These are phyloP conservation scores for Dalbergia oliveri DNA, from an alignment of 306 rosid genomes.

Conservation along the genomic window DNA sequence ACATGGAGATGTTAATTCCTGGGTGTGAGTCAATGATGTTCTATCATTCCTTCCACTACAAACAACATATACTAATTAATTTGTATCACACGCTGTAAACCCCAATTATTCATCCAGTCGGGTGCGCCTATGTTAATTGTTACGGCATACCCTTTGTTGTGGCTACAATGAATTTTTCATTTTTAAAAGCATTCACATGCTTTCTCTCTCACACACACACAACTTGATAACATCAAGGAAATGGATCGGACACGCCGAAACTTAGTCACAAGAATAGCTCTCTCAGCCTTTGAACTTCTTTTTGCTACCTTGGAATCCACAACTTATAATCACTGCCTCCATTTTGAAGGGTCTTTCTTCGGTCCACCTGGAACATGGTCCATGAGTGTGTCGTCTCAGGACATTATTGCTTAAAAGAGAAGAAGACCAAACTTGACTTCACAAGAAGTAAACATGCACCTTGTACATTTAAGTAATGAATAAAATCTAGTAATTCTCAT, in stretches of 20 bases:
- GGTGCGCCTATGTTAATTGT: slow-evolving; percentile 4
- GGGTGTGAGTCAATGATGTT: slow-evolving; percentile 34
- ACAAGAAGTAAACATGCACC: slow-evolving; percentile 27
- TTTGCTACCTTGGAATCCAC: slow-evolving; percentile 48
- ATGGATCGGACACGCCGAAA: slow-evolving; percentile 18
- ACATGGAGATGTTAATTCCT: slow-evolving; percentile 50
- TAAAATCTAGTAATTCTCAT: slow-evolving; percentile 18
- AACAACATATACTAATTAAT: slow-evolving; percentile 41
- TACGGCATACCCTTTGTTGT: background rate
- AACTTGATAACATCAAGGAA: background rate
- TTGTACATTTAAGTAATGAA: slow-evolving; percentile 20
- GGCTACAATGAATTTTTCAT: background rate
- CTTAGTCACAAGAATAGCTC: slow-evolving; percentile 25
- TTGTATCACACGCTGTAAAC: background rate
- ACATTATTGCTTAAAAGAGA: slow-evolving; percentile 58
- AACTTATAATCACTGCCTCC: slow-evolving; percentile 45
- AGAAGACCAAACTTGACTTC: slow-evolving; percentile 53
- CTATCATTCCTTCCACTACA: slow-evolving; percentile 51
- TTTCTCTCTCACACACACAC: slow-evolving; percentile 12
- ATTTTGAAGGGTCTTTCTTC: slow-evolving; percentile 29
- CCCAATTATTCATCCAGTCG: slow-evolving; percentile 37
- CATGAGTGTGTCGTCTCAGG: slow-evolving; percentile 59
- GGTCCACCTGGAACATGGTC: slow-evolving; percentile 45
- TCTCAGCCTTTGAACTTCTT: slow-evolving; percentile 34
- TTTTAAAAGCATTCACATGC: slow-evolving; percentile 37